Base-by-base conservation (phyloP, 768 basidiomycete genomes). In the Pholiota microspora region DNA sequence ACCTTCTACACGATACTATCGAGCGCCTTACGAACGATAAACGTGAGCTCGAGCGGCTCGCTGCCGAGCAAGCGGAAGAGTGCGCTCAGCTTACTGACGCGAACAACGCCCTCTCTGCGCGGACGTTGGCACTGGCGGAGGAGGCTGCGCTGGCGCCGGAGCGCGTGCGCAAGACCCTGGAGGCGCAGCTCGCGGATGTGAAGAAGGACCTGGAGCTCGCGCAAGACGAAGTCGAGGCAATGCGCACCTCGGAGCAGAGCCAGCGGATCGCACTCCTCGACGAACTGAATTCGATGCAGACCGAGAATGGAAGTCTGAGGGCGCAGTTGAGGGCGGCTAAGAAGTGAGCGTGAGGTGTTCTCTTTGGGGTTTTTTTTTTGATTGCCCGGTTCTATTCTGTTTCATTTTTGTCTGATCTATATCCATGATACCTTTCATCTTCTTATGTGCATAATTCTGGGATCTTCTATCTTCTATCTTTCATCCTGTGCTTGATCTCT, bases 201-300 rank as follows among this genome's bases (percentile, higher is more conserved):
- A 77, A 80, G 62, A 79, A 79, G 44, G 78, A 83, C 49, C 76
- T 94, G 44, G 78, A 82, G 46, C 76, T 79, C 16, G 85, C 86
- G 7, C 75, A 81, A 63, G 85, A 82, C 24, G 89, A 94, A 65
- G 69, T 92, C 35, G 79, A 87, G 15, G 79, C 73, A 34, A 83
- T 89, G 79, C 78, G 76, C 36, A 76, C 72, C 59, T 82, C 84
- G 13, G 92, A 94, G 64, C 89, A 93, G 71, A 80, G 77, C 7
- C 94, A 95, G 72, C 78, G 88, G 59, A 84, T 92, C 52, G 86
- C 88, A 28, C 66, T 99, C 51, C 76, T 99, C 38, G 94, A 97
- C 64, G 93, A 96, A 73, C 77, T 96, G 62, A 94, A 92, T 67
- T 76, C 80, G 49, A 79, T 88, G 71, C 90, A 93, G 72, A 86